A percentile compares a stretch with the other conserved stretches of the same genome.
phyloP scores from a whole-genome alignment of 257 asterid genomes.

The Lavandula angustifolia region DNA sequence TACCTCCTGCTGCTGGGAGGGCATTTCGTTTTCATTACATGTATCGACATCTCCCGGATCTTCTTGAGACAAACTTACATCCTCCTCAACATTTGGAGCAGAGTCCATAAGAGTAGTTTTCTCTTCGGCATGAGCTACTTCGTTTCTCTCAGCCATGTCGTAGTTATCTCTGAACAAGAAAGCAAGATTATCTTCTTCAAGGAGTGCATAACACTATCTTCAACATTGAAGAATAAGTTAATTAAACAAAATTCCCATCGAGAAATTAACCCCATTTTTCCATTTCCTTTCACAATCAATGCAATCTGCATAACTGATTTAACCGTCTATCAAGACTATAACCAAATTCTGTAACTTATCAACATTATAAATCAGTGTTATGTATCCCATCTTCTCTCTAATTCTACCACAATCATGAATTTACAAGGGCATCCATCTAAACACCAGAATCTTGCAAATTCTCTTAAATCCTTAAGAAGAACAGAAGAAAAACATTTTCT shows the following conservation, averaged over 20 bases:
- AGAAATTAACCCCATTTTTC: not conserved
- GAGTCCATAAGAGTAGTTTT: slow-evolving; percentile 16
- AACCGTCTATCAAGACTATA: not conserved
- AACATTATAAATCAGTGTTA: not conserved
- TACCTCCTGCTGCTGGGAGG: slow-evolving; percentile 50
- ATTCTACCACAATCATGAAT: not conserved
- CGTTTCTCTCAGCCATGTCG: slow-evolving; percentile 38
- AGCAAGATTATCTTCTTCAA: not conserved
- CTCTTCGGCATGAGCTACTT: slow-evolving; percentile 33
- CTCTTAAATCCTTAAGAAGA: not conserved
- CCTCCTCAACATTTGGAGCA: slow-evolving; percentile 39
- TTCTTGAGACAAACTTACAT: slow-evolving; percentile 28
- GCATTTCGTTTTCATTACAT: slow-evolving; percentile 27
- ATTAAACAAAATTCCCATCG: not conserved
- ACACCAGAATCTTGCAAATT: not conserved
- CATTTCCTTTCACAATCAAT: not conserved
- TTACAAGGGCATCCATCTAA: slow-evolving; percentile 10
- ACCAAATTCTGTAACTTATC: not conserved
- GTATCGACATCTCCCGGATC: slow-evolving; percentile 33
- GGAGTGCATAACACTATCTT: not conserved
- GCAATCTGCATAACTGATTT: not conserved
- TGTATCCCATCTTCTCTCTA: not conserved
- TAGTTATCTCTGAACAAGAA: slow-evolving; percentile 12
- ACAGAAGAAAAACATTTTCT: not conserved
- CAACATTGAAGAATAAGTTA: not conserved